Evolutionary conservation across 495 filamentous ascomycete species (phyloP).

Genomic region (Xylaria longipes): DNA sequence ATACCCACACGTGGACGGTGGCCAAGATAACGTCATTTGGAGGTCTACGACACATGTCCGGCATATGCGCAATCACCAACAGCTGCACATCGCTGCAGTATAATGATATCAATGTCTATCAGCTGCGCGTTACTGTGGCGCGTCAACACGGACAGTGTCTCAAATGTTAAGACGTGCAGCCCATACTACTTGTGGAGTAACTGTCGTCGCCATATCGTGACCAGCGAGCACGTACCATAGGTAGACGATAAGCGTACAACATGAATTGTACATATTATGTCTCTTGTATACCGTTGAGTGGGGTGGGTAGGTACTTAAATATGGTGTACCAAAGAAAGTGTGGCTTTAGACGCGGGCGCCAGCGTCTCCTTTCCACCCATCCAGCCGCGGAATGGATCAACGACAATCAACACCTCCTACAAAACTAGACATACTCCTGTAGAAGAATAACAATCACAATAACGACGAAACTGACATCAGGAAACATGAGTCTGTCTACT

Average conservation of each 20-base stretch:
- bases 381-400: background rate
- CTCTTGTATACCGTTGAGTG: background rate
- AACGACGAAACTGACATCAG: background rate
- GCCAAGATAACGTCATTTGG: constrained; percentile 13
- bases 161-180: background rate
- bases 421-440: background rate
- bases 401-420: background rate
- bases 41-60: constrained; percentile 13
- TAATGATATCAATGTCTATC: no score
- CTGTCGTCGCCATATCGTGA: background rate
- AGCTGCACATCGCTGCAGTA: background rate
- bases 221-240: background rate
- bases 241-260: background rate
- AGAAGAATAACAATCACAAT: background rate
- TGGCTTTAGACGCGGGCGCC: background rate
- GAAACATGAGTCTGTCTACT: background rate
- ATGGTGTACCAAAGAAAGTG: background rate
- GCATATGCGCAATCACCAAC: constrained; percentile 22
- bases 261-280: background rate
- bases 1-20: background rate
- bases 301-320: constrained; percentile 11
- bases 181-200: background rate
- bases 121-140: background rate
- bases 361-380: background rate
- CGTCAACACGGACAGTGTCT: background rate